Evolutionary conservation across 495 filamentous ascomycete genomes (phyloP), one percentile per base, ranked within the genome.

Genomic region (Podospora fimiseda): DNA sequence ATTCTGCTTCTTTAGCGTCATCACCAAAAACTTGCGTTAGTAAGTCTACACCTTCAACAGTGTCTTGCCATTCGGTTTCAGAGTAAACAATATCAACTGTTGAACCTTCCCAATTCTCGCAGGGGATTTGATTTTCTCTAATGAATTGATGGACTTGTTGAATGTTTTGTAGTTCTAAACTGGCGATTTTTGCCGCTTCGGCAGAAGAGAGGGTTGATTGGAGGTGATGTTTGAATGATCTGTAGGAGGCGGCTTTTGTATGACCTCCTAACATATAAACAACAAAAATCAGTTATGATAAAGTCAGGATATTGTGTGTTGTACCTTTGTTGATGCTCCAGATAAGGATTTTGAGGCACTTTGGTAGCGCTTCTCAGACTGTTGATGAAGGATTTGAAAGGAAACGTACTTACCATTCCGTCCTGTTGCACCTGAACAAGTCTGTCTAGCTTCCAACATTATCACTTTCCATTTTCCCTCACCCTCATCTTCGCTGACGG

Each of bases 231-330:
- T 72, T 55, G 45, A 84, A 83, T 13, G 71, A 67, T 8, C 75
- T 76, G 58, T 84, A 85, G n/a, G 75, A 76, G 2, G 79, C 80
- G 15, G 74, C 76, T 65, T 85, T 85, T 8, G 81, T 84, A 60
- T 84, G 81, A 15, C 81, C 82, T n/a, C 80, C 75, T 77, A n/a
- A n/a, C n/a, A n/a, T n/a, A n/a, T n/a, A n/a, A n/a, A n/a, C n/a
- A n/a, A n/a, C n/a, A n/a, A n/a, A n/a, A n/a, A n/a, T n/a, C n/a
- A n/a, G n/a, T n/a, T n/a, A n/a, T n/a, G n/a, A n/a, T n/a, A n/a
- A n/a, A n/a, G n/a, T n/a, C n/a, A n/a, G n/a, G n/a, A n/a, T n/a
- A n/a, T n/a, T n/a, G n/a, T n/a, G n/a, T n/a, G n/a, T n/a, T n/a
- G n/a, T n/a, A n/a, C n/a, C n/a, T n/a, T n/a, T n/a, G n/a, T n/a